Conservation (phyloP, 2,329 filamentous ascomycete species). For the Herpotrichia juniperi region DNA sequence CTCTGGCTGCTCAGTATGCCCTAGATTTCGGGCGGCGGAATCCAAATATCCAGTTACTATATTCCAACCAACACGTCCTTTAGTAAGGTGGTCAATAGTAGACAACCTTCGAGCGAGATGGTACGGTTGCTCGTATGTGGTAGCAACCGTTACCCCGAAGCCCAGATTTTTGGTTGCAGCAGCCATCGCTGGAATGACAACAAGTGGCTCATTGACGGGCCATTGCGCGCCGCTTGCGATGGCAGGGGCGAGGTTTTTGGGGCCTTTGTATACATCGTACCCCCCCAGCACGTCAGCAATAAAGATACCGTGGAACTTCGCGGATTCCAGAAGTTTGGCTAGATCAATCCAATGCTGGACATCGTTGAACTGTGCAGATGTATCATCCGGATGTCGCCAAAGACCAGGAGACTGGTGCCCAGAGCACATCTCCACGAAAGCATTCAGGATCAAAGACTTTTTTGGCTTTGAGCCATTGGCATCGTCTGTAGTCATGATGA, state of each 20-base stretch:
- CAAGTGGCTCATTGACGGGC: conserved; percentile 70
- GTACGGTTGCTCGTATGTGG: conserved; percentile 72
- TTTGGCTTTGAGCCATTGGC: conserved; percentile 18
- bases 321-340: conserved; percentile 38
- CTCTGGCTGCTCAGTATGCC: conserved; percentile 59
- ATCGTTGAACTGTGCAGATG: conserved; percentile 60
- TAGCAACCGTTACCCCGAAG: conserved; percentile 70
- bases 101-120: conserved; percentile 66
- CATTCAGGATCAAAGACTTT: conserved; percentile 46
- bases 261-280: conserved; percentile 72
- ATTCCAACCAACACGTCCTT: conserved; percentile 53
- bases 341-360: conserved; percentile 35
- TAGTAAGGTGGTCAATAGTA: conserved; percentile 69
- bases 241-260: conserved; percentile 60
- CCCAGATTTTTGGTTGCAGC: conserved; percentile 66
- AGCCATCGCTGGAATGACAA: conserved; percentile 68
- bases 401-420: conserved; percentile 55
- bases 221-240: conserved; percentile 68
- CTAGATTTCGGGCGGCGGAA: conserved; percentile 67
- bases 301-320: conserved; percentile 46
- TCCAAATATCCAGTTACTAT: conserved; percentile 72
- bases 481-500: conserved; percentile 5
- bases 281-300: conserved; percentile 61
- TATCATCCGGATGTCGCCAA: conserved; percentile 68
- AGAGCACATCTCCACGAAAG: conserved; percentile 43